phyloP scores from a whole-genome alignment of 1,139 yeast genomes.

The Taphrina betulina region DNA sequence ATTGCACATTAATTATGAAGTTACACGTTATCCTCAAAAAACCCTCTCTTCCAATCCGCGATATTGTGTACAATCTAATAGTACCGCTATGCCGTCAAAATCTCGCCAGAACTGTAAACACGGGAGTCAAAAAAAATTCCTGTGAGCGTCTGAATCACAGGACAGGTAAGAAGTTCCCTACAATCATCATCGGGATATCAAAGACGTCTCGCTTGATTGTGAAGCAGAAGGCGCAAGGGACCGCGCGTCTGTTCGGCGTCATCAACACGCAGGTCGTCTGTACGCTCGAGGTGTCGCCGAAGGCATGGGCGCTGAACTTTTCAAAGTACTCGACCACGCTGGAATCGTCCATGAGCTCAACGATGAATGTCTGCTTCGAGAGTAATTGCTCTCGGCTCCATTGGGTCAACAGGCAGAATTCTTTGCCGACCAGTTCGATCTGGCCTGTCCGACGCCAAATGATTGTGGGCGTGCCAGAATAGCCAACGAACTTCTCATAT shows the following conservation, averaged over 20 bases:
- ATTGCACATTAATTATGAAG: too few species aligned
- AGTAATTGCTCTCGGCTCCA: slow-evolving; percentile 75
- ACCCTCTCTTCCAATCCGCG: too few species aligned
- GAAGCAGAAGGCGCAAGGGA: slow-evolving; percentile 82
- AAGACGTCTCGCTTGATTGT: slow-evolving; percentile 85
- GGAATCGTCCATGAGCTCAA: slow-evolving; percentile 83
- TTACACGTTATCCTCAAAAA: too few species aligned
- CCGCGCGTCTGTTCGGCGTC: slow-evolving; percentile 52
- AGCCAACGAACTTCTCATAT: slow-evolving; percentile 76
- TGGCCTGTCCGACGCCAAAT: slow-evolving; percentile 97
- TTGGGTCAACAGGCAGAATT: slow-evolving; percentile 84
- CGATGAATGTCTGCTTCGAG: slow-evolving; percentile 60
- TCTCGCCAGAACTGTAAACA: too few species aligned
- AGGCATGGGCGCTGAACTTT: slow-evolving; percentile 78
- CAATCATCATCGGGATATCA: slow-evolving; percentile 93
- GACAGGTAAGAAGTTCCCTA: slow-evolving; percentile 57
- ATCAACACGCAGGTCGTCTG: slow-evolving; percentile 79
- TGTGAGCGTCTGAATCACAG: slow-evolving; percentile 5
- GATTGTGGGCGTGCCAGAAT: slow-evolving; percentile 89
- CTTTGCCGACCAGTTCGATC: slow-evolving; percentile 89
- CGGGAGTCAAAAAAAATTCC: too few species aligned
- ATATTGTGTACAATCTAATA: too few species aligned
- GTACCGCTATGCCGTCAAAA: too few species aligned
- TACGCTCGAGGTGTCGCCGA: slow-evolving; percentile 82
- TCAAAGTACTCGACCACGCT: slow-evolving; percentile 86